phyloP scores from a whole-genome alignment of 257 asterid species.

The Striga asiatica region DNA sequence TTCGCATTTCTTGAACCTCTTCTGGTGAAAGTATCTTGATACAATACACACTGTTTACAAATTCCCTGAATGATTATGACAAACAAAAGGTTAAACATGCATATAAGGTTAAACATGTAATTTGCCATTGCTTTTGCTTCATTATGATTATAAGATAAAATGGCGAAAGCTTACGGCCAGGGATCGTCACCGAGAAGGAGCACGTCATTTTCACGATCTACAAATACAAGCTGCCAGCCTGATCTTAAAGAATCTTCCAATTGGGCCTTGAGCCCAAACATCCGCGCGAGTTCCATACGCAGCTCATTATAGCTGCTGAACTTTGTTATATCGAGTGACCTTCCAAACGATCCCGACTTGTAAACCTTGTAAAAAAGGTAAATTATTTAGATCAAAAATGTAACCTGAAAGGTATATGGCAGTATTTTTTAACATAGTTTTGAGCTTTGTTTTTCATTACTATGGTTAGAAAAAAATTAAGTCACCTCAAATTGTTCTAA shows the following conservation, averaged over 20 bases:
- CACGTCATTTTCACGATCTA: constrained; percentile 88
- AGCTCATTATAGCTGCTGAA: constrained; percentile 75
- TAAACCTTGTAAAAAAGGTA: constrained; percentile 54
- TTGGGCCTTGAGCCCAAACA: constrained; percentile 81
- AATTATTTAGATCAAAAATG: no score
- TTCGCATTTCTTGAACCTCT: constrained; percentile 79
- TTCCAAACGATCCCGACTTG: constrained; percentile 62
- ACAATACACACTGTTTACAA: constrained; percentile 66
- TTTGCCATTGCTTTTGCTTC: no score
- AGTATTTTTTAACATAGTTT: no score
- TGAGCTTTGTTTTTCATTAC: no score
- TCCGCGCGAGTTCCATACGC: constrained; percentile 59
- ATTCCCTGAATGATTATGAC: no score
- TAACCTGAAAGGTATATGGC: no score
- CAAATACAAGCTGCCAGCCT: constrained; percentile 99
- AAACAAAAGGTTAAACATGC: no score
- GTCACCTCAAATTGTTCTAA: background rate
- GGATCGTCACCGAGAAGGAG: constrained; percentile 95
- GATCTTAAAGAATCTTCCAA: constrained; percentile 90
- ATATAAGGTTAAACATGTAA: no score
- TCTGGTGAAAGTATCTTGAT: constrained; percentile 74
- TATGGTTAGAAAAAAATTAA: no score
- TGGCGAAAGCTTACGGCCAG: constrained; percentile 55
- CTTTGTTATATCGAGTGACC: constrained; percentile 68
- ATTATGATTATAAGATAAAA: background rate